Base-by-base conservation (phyloP, 495 filamentous ascomycete species). In the Hypomontagnella submonticulosa region DNA sequence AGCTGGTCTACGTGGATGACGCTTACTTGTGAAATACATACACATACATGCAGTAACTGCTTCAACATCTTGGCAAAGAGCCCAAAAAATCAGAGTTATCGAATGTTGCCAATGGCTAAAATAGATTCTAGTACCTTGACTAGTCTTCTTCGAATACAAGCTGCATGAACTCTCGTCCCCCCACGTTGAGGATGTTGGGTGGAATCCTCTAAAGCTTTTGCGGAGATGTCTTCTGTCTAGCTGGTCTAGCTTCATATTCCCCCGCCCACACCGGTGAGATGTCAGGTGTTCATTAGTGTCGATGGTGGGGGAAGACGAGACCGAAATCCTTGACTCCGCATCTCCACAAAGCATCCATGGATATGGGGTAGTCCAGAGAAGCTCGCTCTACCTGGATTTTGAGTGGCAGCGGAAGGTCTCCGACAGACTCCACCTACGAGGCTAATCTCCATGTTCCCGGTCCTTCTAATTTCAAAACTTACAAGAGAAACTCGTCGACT, bases 341-440 rank as follows among this genome's bases (percentile, higher is more conserved):
- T 32, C 62, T 44, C 62, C 56, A 46, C 47, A 66, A 7, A 60
- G 42, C 4, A 40, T 37, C 43, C 42, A 33, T 32, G 49, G 52
- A 47, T 55, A 66, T 15, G 47, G 48, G 54, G 48, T 58, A 58
- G 38, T 36, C 13, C 5, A 27, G 23, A 49, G 44, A 19, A 49
- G 34, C 41, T 41, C 43, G 20, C 43, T 2, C 42, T 47, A 15
- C 33, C n/a, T 23, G 16, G 36, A 47, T 49, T 15, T 33, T 43
- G n/a, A 44, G 16, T 49, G 41, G 32, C 43, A 37, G 15, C 49
- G 63, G 56, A 59, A 60, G 12, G 12, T n/a, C 49, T 56, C 63
- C 63, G 41, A 37, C 12, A 37, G 1, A 42, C 56, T 61, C 63
- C 56, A 66, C 56, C n/a, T 46, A 27, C 23, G 33, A 46, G 30